A percentile compares a stretch with the other conserved stretches of the same genome.
Conservation (phyloP, 2,329 filamentous ascomycete genomes). For the Fusarium tupiense region DNA sequence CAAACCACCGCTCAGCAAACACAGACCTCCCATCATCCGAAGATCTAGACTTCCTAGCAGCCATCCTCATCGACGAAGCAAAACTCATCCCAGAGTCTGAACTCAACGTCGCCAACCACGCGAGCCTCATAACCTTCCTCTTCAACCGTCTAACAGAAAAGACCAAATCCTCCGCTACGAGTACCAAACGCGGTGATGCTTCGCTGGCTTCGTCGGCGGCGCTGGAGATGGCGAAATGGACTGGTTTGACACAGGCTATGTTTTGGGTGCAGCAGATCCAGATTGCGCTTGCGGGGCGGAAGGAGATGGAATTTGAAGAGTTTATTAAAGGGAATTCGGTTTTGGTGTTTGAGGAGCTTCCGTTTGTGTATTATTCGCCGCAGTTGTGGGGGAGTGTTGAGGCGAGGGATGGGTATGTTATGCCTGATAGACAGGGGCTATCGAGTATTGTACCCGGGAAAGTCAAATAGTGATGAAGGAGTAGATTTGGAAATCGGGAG, state of each 20-base stretch:
- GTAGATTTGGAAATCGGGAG: accelerated
- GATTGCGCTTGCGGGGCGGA: constrained; percentile 10
- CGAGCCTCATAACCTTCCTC: constrained; percentile 23
- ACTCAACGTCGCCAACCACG: constrained; percentile 34
- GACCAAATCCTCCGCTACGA: not conserved
- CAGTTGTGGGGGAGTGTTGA: constrained; percentile 43
- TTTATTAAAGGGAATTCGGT: constrained; percentile 32
- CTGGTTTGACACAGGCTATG: constrained; percentile 38
- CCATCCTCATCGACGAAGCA: constrained; percentile 35
- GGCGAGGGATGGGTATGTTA: constrained; percentile 34
- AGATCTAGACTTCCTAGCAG: constrained; percentile 36
- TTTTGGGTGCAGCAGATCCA: constrained; percentile 46
- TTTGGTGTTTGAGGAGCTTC: constrained; percentile 43
- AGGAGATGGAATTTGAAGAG: constrained; percentile 20
- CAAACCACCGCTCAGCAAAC: constrained; percentile 11
- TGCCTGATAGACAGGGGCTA: constrained; percentile 36
- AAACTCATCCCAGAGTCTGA: constrained; percentile 19
- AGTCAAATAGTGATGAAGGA: accelerated
- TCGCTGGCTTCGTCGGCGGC: constrained; percentile 19
- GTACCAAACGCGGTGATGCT: not conserved
- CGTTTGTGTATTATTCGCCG: constrained; percentile 42
- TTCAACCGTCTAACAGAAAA: not conserved
- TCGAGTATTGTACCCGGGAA: constrained; percentile 22
- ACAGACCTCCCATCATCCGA: constrained; percentile 10
- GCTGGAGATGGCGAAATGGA: constrained; percentile 23